Evolutionary conservation across 805 yeast species (phyloP).

Genomic region (Phaffomyces opuntiae): DNA sequence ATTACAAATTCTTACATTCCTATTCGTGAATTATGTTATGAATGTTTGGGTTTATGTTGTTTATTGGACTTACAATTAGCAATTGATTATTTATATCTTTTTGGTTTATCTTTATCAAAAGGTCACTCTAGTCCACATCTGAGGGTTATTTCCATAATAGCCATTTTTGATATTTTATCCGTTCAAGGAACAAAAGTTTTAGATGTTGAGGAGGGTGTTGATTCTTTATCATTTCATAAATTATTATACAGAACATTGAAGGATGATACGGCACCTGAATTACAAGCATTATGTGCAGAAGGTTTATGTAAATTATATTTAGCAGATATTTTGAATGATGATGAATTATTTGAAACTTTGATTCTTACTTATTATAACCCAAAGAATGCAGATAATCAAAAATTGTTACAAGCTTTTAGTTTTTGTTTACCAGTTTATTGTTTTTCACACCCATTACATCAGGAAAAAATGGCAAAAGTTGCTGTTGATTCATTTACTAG

Average conservation of each 20-base stretch:
- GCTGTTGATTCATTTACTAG: conserved; percentile 62
- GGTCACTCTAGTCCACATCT: conserved; percentile 48
- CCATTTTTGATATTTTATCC: conserved; percentile 71
- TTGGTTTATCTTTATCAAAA: conserved; percentile 63
- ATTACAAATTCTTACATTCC: conserved; percentile 50
- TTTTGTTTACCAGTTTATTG: conserved; percentile 88
- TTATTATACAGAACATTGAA: conserved; percentile 61
- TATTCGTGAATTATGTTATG: conserved; percentile 59
- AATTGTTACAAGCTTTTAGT: conserved; percentile 70
- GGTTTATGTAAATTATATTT: conserved; percentile 78
- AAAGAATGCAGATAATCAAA: conserved; percentile 50
- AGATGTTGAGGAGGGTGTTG: conserved; percentile 55
- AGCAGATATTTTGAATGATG: conserved; percentile 67
- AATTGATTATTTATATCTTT: conserved; percentile 50
- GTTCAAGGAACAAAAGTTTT: conserved; percentile 67
- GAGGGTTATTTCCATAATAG: conserved; percentile 55
- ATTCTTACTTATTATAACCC: conserved; percentile 74
- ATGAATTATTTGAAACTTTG: conserved; percentile 64
- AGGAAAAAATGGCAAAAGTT: conserved; percentile 52
- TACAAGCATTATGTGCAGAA: conserved; percentile 79
- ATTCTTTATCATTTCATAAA: conserved; percentile 58
- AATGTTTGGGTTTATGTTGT: conserved; percentile 75
- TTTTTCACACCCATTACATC: conserved; percentile 68
- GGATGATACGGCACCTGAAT: conserved; percentile 47
- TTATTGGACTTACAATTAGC: conserved; percentile 64